These are phyloP conservation scores for Jatropha podagrica DNA, from an alignment of 441 rosid species.

Conservation along the genomic window DNA sequence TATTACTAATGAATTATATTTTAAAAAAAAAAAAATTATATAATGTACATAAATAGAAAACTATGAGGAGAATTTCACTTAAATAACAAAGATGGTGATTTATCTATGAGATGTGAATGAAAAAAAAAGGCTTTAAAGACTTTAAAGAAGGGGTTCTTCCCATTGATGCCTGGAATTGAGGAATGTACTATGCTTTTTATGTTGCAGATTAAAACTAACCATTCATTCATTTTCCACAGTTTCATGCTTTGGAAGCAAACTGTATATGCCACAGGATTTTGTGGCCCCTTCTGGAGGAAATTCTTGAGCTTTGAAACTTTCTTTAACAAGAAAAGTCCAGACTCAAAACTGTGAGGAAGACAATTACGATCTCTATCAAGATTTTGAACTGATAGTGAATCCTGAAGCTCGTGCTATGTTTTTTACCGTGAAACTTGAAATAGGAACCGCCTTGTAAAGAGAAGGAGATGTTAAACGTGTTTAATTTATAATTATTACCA, in stretches of 20 bases:
- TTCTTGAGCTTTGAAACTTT: not conserved
- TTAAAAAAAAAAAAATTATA: too few species aligned
- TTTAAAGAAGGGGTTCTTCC: too few species aligned
- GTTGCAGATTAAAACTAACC: too few species aligned
- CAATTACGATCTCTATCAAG: not conserved
- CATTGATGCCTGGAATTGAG: too few species aligned
- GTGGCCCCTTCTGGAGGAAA: not conserved
- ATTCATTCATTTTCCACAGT: not conserved
- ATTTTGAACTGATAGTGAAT: conserved; percentile 10
- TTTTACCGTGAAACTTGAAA: not conserved
- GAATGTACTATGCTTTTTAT: too few species aligned
- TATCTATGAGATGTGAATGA: too few species aligned
- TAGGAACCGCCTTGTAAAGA: not conserved
- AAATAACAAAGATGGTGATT: too few species aligned
- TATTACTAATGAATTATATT: too few species aligned
- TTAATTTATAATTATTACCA: too few species aligned
- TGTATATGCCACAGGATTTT: not conserved
- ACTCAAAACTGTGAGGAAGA: not conserved
- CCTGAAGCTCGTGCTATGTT: conserved; percentile 8
- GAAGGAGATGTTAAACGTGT: not conserved
- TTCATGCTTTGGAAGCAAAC: not conserved
- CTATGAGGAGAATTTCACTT: too few species aligned
- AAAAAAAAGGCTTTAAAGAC: too few species aligned
- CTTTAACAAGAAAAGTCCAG: not conserved
- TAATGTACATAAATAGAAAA: too few species aligned